Percentiles rank a stretch among this genome's conserved stretches.
These are phyloP conservation scores for Coelomomyces lativittatus DNA, from an alignment of 371 early-diverging fungal genomes.

Conservation along the genomic window DNA sequence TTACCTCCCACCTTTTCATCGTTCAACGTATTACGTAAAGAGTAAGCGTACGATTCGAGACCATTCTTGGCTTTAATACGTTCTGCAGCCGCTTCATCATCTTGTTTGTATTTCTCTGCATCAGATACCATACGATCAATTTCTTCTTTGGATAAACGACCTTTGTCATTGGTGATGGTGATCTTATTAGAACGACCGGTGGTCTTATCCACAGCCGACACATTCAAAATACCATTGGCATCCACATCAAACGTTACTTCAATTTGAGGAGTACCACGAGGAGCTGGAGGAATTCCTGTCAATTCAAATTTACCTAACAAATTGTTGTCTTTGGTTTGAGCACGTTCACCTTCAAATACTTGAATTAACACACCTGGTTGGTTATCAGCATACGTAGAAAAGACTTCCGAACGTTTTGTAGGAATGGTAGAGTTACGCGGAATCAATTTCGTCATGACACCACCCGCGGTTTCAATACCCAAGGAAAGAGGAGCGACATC, in stretches of 20 bases:
- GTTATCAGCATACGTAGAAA: conserved; percentile 96
- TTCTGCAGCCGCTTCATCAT: conserved; percentile 75
- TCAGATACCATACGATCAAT: conserved; percentile 91
- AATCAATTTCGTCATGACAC: conserved; percentile 90
- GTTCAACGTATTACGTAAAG: conserved; percentile 62
- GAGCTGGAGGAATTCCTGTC: conserved; percentile 84
- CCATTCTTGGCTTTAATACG: conserved; percentile 76
- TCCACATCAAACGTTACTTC: conserved; percentile 95
- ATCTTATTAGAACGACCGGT: conserved; percentile 86
- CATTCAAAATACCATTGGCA: conserved; percentile 90
- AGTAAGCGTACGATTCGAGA: conserved; percentile 80
- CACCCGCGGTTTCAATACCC: conserved; percentile 86
- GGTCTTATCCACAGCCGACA: conserved; percentile 84
- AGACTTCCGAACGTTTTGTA: conserved; percentile 89
- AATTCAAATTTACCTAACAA: conserved; percentile 91
- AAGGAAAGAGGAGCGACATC: conserved; percentile 60
- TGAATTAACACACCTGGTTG: conserved; percentile 94
- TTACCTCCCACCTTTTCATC: conserved; percentile 72
- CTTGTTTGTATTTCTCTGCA: conserved; percentile 88
- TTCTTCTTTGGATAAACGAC: conserved; percentile 89
- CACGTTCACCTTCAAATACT: conserved; percentile 94
- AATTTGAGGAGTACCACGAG: conserved; percentile 93
- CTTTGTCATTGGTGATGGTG: conserved; percentile 95
- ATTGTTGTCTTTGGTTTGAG: conserved; percentile 90
- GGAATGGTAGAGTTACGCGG: conserved; percentile 93